Evolutionary conservation across 1,139 yeast species (phyloP), one percentile per base, ranked within the genome.

Genomic region (Wickerhamiella pararugosa): DNA sequence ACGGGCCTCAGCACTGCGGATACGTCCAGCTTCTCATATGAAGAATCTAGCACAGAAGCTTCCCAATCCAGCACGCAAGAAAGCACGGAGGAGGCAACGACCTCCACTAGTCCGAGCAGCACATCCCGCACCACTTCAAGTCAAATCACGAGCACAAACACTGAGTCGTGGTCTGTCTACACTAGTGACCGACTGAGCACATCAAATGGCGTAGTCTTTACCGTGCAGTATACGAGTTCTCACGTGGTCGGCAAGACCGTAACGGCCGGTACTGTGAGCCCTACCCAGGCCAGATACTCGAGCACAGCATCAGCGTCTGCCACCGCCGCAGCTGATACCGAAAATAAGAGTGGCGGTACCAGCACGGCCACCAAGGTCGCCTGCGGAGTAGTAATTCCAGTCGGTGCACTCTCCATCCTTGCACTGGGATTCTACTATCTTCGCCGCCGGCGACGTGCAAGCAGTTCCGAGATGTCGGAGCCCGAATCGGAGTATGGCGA

Each of bases 281-380:
- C 39, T 11, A 28, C 21, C 26, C 15, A 11, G 7, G 29, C 29
- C 25, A 15, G 21, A 15, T 15, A 15, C 21, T 9, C 11, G 25
- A 21, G 29, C 21, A 10, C 32, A 7, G 32, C 26, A 5, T 21
- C 33, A 3, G 21, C 21, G 21, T 15, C 27, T 4, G 27, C 28
- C 7, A 21, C 40, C 6, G 29, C 40, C n/a, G 29, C 33, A 9
- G 31, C 41, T 6, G 34, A 26, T 25, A 11, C 35, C 5, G 26
- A 37, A 3, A 26, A 27, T 21, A 27, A 35, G 9, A 21, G 25
- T 25, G 29, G 37, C 27, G 41, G 41, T 9, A 33, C 36, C 8
- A 26, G 25, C 25, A 28, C 41, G 21, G 33, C 36, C 36, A 38
- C 41, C 21, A 38, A 38, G 28, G 33, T 38, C 11, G 41, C 36